Base-by-base conservation (phyloP, 1,284 basidiomycete genomes). In the Puccinia coronata region DNA sequence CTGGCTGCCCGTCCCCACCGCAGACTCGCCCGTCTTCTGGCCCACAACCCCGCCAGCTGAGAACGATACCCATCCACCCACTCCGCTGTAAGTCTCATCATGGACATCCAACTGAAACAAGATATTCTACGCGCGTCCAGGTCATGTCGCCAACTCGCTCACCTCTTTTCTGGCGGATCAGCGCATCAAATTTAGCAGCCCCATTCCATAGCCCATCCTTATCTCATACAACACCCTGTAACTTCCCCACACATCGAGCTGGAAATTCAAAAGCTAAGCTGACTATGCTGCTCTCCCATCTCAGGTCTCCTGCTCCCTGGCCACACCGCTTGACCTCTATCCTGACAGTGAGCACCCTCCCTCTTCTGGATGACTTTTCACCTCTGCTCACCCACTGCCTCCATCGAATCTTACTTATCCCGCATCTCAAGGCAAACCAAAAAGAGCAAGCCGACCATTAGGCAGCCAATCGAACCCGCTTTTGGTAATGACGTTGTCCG, bases 401-500 rank as follows among this genome's bases (percentile, higher is more conserved):
- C 23, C 43, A n/a, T 4, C 20, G 12, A n/a, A 12, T n/a, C 43
- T 9, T 70, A 1, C 67, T 8, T 43, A 23, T 39, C 67, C 12
- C 25, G 49, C 41, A 4, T 43, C 16, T 23, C 2, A 70, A 43
- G 18, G 23, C 18, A 41, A 16, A 36, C 63, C 18, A 25, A 70
- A 55, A 55, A 72, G 31, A 72, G 11, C 25, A 55, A 72, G 49
- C 34, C 34, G 49, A 6, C 23, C 0, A 53, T 14, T 23, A 14
- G 34, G 18, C 70, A 72, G 14, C 11, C 43, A 72, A 55, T 53
- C 49, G 18, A 55, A 23, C 41, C 2, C 51, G 20, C 20, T 43
- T 20, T 49, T 51, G 28, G 59, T 31, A 11, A 81, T 81, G 79
- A 51, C 79, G 49, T 65, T 81, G 70, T 63, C 79, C 43, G 79